Base-by-base conservation (phyloP, 164 flowering plant species). In the Chloranthus sessilifolius region DNA sequence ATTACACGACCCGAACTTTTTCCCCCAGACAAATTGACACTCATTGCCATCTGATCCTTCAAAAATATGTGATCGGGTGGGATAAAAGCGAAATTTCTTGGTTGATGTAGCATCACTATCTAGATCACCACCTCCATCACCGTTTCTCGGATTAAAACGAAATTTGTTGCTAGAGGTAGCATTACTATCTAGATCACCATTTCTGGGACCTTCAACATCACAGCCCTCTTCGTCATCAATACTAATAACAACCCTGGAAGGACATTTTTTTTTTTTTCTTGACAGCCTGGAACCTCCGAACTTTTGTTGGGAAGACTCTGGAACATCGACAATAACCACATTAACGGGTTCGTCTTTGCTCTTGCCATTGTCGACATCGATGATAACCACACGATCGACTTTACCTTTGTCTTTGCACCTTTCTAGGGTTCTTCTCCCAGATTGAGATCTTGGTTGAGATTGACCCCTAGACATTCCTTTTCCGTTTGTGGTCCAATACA, bases 191-290 rank as follows among this genome's bases (percentile, higher is more conserved):
- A 49, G 27, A n/a, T 12, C 62, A 57, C 35, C 43, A 44, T 20
- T 51, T 50, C 20, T 61, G 36, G 43, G 42, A 49, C 21, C 47
- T 4, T 57, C 66, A 33, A 28, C 61, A 49, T 53, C 71, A 44
- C 53, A 31, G 31, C 40, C 51, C 8, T 60, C 69, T 43, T 75
- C 83, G 61, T 84, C 89, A 66, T 81, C 89, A 63, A 81, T 76
- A 53, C 64, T 70, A 47, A 82, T 79, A n/a, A 79, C 48, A 43
- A 41, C 47, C 30, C 19, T 40, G 11, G 35, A 29, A 27, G 69
- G 52, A 42, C 38, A 15, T 20, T 52, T 68, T 45, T 35, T 51
- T 10, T 51, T 62, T 34, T 41, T 50, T 40, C 50, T 60, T 11
- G 7, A 33, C 15, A 12, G 43, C 31, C 47, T 38, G 5, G 75